phyloP scores from a whole-genome alignment of 306 rosid genomes.

The Cicer bijugum region DNA sequence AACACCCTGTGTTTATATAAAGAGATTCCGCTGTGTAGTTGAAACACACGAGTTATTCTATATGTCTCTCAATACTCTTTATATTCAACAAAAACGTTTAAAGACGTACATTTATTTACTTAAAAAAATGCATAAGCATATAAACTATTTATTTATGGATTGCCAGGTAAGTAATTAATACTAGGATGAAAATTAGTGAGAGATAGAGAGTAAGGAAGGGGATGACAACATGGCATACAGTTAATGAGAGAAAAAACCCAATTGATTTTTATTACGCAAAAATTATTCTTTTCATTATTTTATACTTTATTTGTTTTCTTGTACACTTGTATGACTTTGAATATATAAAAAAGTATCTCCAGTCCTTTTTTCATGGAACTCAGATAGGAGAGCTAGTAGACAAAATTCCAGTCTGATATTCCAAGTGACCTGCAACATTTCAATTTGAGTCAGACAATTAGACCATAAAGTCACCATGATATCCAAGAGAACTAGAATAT shows the following conservation, averaged over 20 bases:
- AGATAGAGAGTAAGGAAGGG: background rate
- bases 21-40: no score
- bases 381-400: constrained; percentile 32
- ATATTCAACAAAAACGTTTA: no score
- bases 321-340: constrained; percentile 40
- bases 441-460: constrained; percentile 39
- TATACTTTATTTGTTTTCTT: no score
- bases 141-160: background rate
- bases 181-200: background rate
- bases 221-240: background rate
- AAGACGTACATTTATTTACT: background rate
- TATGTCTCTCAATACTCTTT: no score
- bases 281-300: no score
- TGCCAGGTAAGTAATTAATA: background rate
- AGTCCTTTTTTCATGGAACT: constrained; percentile 6
- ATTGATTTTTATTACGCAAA: no score
- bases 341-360: constrained; percentile 16
- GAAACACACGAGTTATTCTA: no score
- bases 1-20: no score
- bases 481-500: constrained; percentile 4
- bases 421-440: constrained; percentile 46
- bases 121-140: background rate
- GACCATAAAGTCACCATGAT: background rate
- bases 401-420: constrained; percentile 27
- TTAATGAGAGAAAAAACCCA: background rate